Conservation (phyloP, 148 eudicot genomes). For the Linanthus parryae region DNA sequence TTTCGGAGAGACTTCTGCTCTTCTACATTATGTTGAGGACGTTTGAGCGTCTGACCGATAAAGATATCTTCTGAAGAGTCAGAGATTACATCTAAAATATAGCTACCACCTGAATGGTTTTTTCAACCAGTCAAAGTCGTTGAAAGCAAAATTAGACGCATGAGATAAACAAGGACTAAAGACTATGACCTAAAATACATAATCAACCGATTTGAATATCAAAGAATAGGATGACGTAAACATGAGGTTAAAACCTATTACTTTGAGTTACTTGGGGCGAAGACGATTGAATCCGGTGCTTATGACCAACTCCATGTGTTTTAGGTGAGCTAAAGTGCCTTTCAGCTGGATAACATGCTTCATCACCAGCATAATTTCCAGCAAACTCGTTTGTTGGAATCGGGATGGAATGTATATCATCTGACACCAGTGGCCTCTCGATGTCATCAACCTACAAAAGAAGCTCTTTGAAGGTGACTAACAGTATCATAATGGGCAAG, state of each 20-base stretch:
- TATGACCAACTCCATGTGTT: constrained; percentile 35
- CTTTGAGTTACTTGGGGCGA: constrained; percentile 54
- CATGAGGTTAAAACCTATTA: constrained; percentile 18
- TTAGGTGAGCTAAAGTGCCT: constrained; percentile 33
- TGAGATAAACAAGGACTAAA: too few species aligned
- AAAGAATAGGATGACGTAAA: not conserved
- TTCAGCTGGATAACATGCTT: constrained; percentile 25
- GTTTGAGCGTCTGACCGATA: constrained; percentile 74
- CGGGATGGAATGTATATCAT: constrained; percentile 33
- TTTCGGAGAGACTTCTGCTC: constrained; percentile 34
- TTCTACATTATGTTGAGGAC: constrained; percentile 34
- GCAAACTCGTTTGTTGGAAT: constrained; percentile 34
- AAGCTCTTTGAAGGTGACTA: constrained; percentile 11
- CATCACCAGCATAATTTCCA: constrained; percentile 25
- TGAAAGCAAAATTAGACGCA: too few species aligned
- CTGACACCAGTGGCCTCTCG: constrained; percentile 79
- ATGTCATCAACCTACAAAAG: constrained; percentile 62
- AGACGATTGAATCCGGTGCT: constrained; percentile 34
- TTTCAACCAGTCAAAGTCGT: too few species aligned
- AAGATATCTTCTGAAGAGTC: constrained; percentile 48
- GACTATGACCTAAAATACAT: too few species aligned
- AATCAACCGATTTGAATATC: not conserved
- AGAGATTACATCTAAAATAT: constrained; percentile 47
- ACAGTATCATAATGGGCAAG: too few species aligned
- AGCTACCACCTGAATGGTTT: constrained; percentile 59